Base-by-base conservation (phyloP, 805 yeast genomes). In the Metschnikowia matae region DNA sequence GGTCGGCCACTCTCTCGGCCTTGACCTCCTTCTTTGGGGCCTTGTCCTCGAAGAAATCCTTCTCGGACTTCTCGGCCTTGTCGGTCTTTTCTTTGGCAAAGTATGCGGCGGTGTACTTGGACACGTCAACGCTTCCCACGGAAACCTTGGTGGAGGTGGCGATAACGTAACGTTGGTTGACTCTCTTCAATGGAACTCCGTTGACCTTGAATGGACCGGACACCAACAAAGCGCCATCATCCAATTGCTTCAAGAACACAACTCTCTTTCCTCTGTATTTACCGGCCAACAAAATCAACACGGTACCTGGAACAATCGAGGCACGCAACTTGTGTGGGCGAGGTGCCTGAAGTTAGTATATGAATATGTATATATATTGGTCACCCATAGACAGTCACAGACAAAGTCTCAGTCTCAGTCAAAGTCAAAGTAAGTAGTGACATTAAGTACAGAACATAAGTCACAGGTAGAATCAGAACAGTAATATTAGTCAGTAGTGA, bases 201-300 rank as follows among this genome's bases (percentile, higher is more conserved):
- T 92, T 92, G 70, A 92, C 89, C 85, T 94, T 92, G 96, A 92
- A 94, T 69, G 99, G 99, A 75, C 99, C 99, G 57, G 97, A 80
- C 59, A 92, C 96, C 72, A 92, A 87, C 69, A 92, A 81, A 61
- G 97, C 92, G 89, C 89, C 89, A 85, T 94, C 98, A 80, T 90
- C 96, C 73, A 94, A 84, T 77, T 86, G 79, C 86, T 92, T 92
- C 76, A 92, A 85, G 87, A 87, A 87, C 62, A 92, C 98, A 68
- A 94, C 99, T 82, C 98, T 91, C 89, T 92, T 94, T 77, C 99
- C 99, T 80, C 99, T 89, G 96, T 90, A 92, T 80, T 97, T 89
- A 75, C 99, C 99, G 69, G 98, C 97, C 74, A 92, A 84, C 75
- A 92, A 80, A 77, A 92, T 92, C 74, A 94, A 82, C 65, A 92